Evolutionary conservation across 176 grass and related monocot genomes (phyloP).

Genomic region (Eremochloa ophiuroides): DNA sequence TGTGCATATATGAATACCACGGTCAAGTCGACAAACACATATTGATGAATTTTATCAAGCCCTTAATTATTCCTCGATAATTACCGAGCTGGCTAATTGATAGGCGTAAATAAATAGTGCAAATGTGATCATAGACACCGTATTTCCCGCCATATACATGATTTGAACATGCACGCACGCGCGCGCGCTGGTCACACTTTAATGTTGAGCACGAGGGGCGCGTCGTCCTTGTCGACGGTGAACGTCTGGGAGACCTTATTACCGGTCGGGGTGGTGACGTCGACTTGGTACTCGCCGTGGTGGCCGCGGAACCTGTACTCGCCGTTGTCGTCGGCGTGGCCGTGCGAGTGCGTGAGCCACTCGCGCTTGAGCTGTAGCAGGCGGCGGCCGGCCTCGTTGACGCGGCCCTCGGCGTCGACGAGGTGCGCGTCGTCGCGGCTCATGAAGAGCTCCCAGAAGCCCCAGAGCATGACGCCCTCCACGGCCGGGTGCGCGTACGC

Average conservation of each 20-base stretch:
- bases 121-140: not conserved
- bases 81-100: not conserved
- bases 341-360: conserved; percentile 61
- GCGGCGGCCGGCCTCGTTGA: conserved; percentile 64
- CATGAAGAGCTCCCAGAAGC: conserved; percentile 96
- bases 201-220: conserved; percentile 52
- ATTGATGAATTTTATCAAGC: not conserved
- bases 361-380: conserved; percentile 63
- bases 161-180: not conserved
- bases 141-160: not conserved
- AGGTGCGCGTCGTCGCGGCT: conserved; percentile 50
- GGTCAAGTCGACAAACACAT: not conserved
- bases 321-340: conserved; percentile 36
- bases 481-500: conserved; percentile 81
- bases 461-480: conserved; percentile 87
- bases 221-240: conserved; percentile 64
- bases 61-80: not conserved
- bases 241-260: conserved; percentile 67
- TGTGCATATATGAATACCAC: not conserved
- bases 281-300: conserved; percentile 61
- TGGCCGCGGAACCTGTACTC: conserved; percentile 77
- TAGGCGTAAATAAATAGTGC: not conserved
- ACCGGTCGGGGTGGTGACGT: conserved; percentile 38
- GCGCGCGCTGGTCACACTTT: conserved; percentile 27
- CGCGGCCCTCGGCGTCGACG: conserved; percentile 64